Conservation (phyloP, 352 stramenopile species). For the Pythium aristosporum region DNA sequence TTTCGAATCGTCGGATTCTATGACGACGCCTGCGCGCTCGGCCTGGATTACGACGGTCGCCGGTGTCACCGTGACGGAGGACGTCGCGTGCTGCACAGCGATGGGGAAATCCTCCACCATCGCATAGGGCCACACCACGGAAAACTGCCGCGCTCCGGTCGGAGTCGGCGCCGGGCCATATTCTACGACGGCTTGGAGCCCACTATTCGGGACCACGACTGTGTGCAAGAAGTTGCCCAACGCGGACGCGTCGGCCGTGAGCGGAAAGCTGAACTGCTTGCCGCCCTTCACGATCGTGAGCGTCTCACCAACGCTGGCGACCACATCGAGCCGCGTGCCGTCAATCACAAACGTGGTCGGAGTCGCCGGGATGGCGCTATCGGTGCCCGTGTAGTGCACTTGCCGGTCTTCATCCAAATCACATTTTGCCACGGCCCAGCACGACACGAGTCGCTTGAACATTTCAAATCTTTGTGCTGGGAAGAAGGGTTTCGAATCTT, state of each 20-base stretch:
- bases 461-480: constrained; percentile 28
- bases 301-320: neutral
- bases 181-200: no score
- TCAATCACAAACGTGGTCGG: constrained; percentile 10
- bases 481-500: constrained; percentile 31
- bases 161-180: neutral
- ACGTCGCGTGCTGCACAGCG: neutral
- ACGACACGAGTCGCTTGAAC: constrained; percentile 33
- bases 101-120: neutral
- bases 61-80: neutral
- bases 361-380: neutral
- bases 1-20: neutral
- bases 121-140: neutral
- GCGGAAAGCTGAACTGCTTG: neutral
- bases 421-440: constrained; percentile 24
- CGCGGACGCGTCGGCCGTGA: neutral
- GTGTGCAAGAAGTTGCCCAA: neutral
- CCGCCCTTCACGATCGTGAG: neutral
- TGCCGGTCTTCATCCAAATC: constrained; percentile 17
- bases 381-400: neutral
- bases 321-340: neutral
- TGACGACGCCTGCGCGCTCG: neutral
- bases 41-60: neutral
- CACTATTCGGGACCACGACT: neutral
- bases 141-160: neutral